Evolutionary conservation across 2,329 filamentous ascomycete genomes (phyloP).

Genomic region (Talaromyces sp.): DNA sequence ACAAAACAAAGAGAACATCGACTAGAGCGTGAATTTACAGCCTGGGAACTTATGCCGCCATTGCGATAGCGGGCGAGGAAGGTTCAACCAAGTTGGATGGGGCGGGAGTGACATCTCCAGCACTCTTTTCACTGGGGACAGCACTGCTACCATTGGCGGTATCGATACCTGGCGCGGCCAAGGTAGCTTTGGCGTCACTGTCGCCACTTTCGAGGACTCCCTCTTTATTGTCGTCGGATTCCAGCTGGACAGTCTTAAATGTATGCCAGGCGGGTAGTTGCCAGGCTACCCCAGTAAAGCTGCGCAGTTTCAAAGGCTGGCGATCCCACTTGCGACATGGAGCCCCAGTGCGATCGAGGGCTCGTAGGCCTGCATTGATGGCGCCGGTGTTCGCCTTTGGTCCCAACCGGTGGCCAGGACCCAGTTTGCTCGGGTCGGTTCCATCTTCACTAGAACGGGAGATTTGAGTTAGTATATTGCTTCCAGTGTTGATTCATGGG

Average conservation of each 20-base stretch:
- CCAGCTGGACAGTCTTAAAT: constrained; percentile 32
- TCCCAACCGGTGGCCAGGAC: constrained; percentile 74
- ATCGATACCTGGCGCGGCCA: constrained; percentile 40
- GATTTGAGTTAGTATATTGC: neutral
- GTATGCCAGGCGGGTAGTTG: constrained; percentile 81
- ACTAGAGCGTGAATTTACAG: constrained; percentile 37
- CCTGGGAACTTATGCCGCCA: constrained; percentile 37
- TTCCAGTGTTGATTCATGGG: neutral
- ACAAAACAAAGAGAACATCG: constrained; percentile 10
- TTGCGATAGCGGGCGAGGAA: constrained; percentile 51
- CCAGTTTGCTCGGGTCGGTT: constrained; percentile 44
- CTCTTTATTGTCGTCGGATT: constrained; percentile 55
- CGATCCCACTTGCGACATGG: constrained; percentile 91
- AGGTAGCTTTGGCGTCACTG: constrained; percentile 60
- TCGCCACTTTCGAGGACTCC: constrained; percentile 59
- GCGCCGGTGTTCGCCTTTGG: constrained; percentile 96
- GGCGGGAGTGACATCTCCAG: constrained; percentile 50
- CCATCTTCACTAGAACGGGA: constrained; percentile 51
- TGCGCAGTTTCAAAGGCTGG: constrained; percentile 82
- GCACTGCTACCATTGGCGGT: constrained; percentile 47
- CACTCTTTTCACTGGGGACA: constrained; percentile 63
- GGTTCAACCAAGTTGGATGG: constrained; percentile 54
- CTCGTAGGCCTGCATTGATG: constrained; percentile 94
- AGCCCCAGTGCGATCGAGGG: constrained; percentile 87
- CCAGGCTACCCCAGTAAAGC: constrained; percentile 87